Conservation (phyloP, 139 green algal species). For the Volvox africanus region DNA sequence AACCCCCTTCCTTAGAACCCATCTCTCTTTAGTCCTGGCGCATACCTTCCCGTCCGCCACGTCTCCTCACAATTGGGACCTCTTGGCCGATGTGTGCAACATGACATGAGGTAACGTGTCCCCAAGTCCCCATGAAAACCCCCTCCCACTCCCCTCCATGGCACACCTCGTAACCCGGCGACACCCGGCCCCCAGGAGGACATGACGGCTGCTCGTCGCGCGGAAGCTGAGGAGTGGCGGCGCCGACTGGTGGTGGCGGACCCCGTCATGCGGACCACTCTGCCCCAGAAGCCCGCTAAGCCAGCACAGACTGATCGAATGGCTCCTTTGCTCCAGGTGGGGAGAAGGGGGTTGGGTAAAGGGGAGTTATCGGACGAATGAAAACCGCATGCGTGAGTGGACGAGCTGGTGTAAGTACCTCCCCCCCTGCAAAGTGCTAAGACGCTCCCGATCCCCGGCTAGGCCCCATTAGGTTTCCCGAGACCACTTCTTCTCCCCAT, state of each 20-base stretch:
- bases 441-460: too few species aligned
- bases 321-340: slow-evolving; percentile 49
- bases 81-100: too few species aligned
- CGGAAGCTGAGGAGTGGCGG: slow-evolving; percentile 51
- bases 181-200: slow-evolving; percentile 4
- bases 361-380: too few species aligned
- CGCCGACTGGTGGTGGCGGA: slow-evolving; percentile 61
- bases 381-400: neutral
- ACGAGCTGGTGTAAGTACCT: too few species aligned
- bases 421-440: too few species aligned
- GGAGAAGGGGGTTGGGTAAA: neutral
- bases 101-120: too few species aligned
- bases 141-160: neutral
- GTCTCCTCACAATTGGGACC: too few species aligned
- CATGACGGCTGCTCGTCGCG: slow-evolving; percentile 10
- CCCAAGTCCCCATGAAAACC: too few species aligned
- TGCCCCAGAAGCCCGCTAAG: slow-evolving; percentile 43
- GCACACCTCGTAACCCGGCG: neutral
- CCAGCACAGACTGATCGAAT: slow-evolving; percentile 57
- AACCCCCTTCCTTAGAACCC: too few species aligned
- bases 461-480: too few species aligned
- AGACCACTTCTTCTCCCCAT: neutral
- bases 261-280: slow-evolving; percentile 51
- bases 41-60: too few species aligned
- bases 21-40: too few species aligned